Base-by-base conservation (phyloP, 2,329 filamentous ascomycete species). In the Venturia carpophila region DNA sequence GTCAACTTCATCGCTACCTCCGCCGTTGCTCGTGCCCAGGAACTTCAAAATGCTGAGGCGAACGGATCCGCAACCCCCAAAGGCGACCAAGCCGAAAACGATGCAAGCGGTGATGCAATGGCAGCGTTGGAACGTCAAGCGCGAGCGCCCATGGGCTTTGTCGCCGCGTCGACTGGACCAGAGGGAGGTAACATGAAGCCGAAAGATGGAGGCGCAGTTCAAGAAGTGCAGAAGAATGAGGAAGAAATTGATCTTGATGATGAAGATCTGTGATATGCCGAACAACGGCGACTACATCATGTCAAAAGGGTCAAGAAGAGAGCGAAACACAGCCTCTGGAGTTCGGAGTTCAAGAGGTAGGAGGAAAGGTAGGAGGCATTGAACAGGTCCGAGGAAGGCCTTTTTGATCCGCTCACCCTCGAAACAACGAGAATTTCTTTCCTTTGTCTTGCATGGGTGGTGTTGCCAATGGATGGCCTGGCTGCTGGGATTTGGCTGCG, bases 1-100 rank as follows among this genome's bases (percentile, higher is more conserved):
- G 93, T 99, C 80, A 96, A 92, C 75, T 99, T 97, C 73, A 97
- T 99, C 76, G 94, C 94, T 11, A 95, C 91, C 5, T 94, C 99
- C 75, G 94, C 94, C 34, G 82, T 99, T 69, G 92, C 92, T 27
- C 86, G 92, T 68, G 87, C 86, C 68, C 89, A 95, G 74, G 84
- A 83, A 69, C 52, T 58, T 9, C 52, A 27, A 9, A 82, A 83
- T 69, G 78, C 78, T 65, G 78, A 77, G 67, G 75, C 52, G 2
- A 58, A 58, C 19, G 52, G 52, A 6, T 52, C 47, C 21, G 66
- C 43, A 77, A 78, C 64, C 77, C 74, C 55, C 42, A 77, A 78
- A 64, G 77, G 74, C 49, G 77, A 74, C 24, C 75, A 73, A 52
- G 77, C 73, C 41, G 19, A 34, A 37, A 58, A 27, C 10, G 79